Base-by-base conservation (phyloP, 495 filamentous ascomycete species). In the Podospora bellae-mahoneyi region DNA sequence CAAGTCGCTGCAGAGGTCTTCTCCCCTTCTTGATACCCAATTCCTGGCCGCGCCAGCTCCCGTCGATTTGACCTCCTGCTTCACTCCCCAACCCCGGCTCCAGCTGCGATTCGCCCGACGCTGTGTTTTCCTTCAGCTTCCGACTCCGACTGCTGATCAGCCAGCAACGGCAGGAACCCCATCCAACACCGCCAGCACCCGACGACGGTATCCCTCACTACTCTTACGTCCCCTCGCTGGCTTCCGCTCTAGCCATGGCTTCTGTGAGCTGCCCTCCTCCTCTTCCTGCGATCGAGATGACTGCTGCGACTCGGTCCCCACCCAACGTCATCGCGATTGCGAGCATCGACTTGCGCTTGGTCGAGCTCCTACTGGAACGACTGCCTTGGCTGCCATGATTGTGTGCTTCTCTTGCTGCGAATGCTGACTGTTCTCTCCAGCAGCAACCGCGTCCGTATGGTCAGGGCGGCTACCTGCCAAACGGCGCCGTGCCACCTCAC, bases 401-500 rank as follows among this genome's bases (percentile, higher is more conserved):
- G 39, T 10, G 16, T 55, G 26, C 57, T 23, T 23, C 23, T 23
- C 23, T 23, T 23, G 23, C 23, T 44, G 23, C 16, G 32, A 18
- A 32, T 13, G 16, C 27, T 61, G 23, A 27, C 28, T 18, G 6
- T 20, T 32, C 23, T 39, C 18, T 19, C 48, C 32, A 32, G 28
- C 76, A 80, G 78, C 79, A 81, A 75, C 73, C 78, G 27, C 77
- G 78, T 64, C 68, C 78, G 27, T 84, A 78, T 75, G 81, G 75
- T 73, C 77, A 72, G 69, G 76, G 73, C 62, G 82, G 80, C 76
- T 87, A 84, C 67, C 75, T 87, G 71, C 80, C 83, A 61, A 87
- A 87, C 75, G 85, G 85, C 72, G 82, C 80, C 57, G 69, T 78
- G n/a, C 69, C 78, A 20, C 69, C 74, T 69, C 82, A 84, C 64